Evolutionary conservation across 2,329 filamentous ascomycete species (phyloP), one percentile per base, ranked within the genome.

Genomic region (Ceratocystis papillata): DNA sequence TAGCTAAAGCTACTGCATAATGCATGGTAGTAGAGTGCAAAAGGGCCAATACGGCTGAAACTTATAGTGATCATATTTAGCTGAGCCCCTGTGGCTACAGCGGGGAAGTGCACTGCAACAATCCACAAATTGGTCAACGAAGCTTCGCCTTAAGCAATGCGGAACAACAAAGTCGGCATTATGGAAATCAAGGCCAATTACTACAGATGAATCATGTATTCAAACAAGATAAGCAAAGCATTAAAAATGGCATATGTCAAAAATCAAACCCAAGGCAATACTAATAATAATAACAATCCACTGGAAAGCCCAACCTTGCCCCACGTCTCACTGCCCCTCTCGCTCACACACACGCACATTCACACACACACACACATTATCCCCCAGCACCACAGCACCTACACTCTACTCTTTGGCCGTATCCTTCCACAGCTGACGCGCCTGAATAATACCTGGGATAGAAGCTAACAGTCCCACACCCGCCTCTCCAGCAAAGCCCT

Each of bases 401-500:
- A 5, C 25, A 17, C 30, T 22, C 25, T 64, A 67, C 45, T 30
- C 66, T 59, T 66, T 68, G 37, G 72, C 72, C 5, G 73, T 74
- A 45, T 72, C 69, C 68, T 70, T 71, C 77, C 77, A 78, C 67
- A 77, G 55, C 69, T 76, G 73, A 63, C 73, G 70, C 70, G 77
- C 75, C 71, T 76, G 73, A 62, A 78, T 73, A 3, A 74, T 68
- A 0, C 76, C 76, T 5, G 77, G 75, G 4, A 78, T 71, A 41
- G 71, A 72, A 1, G 73, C 77, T 62, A 77, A 67, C 50, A 73
- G 2, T 2, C 74, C 73, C 10, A 77, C 69, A 3, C 71, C 69
- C 22, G 70, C 68, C 45, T 78, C 76, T 44, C 70, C 70, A 48
- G 77, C 70, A 59, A 71, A 69, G 5, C 88, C 89, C 66, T 82